Evolutionary conservation across 495 filamentous ascomycete genomes (phyloP).

Genomic region (Copromyces sp.): DNA sequence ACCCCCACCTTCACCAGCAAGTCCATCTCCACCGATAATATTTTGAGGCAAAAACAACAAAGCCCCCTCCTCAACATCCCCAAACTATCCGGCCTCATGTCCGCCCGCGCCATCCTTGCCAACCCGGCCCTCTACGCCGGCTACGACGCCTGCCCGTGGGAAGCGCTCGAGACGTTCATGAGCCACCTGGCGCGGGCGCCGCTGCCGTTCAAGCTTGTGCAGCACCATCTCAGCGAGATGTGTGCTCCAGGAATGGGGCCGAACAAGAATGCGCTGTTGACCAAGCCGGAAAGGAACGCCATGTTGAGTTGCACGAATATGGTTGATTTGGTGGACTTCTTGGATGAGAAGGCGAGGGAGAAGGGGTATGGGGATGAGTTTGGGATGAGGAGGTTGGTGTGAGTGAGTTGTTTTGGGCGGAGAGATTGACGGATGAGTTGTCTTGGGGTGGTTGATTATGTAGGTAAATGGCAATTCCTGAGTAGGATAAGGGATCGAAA

Average conservation of each 20-base stretch:
- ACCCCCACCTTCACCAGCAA: constrained; percentile 18
- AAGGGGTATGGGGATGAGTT: constrained; percentile 8
- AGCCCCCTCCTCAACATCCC: constrained; percentile 19
- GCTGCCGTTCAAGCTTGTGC: constrained; percentile 47
- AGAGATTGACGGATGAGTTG: background rate
- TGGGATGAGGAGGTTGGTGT: constrained; percentile 4
- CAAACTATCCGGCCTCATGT: constrained; percentile 46
- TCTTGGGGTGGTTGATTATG: background rate
- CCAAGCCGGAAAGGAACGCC: constrained; percentile 38
- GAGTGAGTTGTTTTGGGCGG: background rate
- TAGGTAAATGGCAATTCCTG: background rate
- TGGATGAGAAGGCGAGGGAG: constrained; percentile 38
- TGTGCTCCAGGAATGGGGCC: constrained; percentile 39
- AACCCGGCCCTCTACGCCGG: constrained; percentile 55
- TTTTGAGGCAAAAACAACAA: background rate
- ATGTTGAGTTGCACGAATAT: constrained; percentile 43
- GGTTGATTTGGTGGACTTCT: constrained; percentile 49
- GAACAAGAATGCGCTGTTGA: constrained; percentile 37
- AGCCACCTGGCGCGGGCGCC: constrained; percentile 38
- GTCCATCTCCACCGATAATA: constrained; percentile 11
- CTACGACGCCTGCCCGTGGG: constrained; percentile 45
- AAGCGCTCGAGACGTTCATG: constrained; percentile 49
- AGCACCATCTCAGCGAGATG: constrained; percentile 59
- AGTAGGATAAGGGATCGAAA: background rate
- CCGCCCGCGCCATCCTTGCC: constrained; percentile 49